These are phyloP conservation scores for Suhomyces sp. DNA, from an alignment of 805 yeast genomes.

Conservation along the genomic window DNA sequence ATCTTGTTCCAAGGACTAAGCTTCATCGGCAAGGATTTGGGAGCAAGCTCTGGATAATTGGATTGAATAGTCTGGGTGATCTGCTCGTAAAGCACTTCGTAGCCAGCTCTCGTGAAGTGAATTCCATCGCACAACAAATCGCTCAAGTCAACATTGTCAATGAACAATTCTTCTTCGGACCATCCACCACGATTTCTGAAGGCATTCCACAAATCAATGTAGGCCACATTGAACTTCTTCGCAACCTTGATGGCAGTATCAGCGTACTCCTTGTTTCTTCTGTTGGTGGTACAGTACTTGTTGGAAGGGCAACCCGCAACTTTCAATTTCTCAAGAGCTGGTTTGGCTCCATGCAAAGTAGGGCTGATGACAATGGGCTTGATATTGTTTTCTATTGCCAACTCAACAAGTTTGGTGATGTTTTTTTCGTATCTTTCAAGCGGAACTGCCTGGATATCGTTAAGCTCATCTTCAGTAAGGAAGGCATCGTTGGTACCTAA, in stretches of 20 bases:
- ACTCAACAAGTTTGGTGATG: slow-evolving; percentile 38
- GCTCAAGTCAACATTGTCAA: slow-evolving; percentile 12
- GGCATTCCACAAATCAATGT: slow-evolving; percentile 51
- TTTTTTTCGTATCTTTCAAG: slow-evolving; percentile 50
- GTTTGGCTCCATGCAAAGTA: slow-evolving; percentile 47
- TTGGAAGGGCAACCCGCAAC: not conserved
- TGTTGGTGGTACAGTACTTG: slow-evolving; percentile 39
- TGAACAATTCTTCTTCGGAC: slow-evolving; percentile 38
- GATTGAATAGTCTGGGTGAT: slow-evolving; percentile 36
- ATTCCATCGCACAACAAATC: slow-evolving; percentile 47
- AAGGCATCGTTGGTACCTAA: slow-evolving; percentile 76
- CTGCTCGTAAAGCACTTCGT: slow-evolving; percentile 46
- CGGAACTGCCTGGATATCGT: slow-evolving; percentile 44
- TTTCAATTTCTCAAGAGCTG: slow-evolving; percentile 19
- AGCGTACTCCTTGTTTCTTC: slow-evolving; percentile 46
- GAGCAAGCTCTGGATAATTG: slow-evolving; percentile 47
- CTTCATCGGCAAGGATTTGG: slow-evolving; percentile 35
- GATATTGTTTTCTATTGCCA: slow-evolving; percentile 41
- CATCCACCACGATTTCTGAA: slow-evolving; percentile 35
- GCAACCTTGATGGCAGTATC: slow-evolving; percentile 50
- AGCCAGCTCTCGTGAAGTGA: slow-evolving; percentile 51
- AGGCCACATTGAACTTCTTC: slow-evolving; percentile 46
- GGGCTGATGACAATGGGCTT: slow-evolving; percentile 63
- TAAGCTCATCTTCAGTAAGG: slow-evolving; percentile 7
- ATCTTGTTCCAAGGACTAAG: slow-evolving; percentile 43